A percentile compares a stretch with the other conserved stretches of the same genome.
Conservation (phyloP, 176 grass and related monocot genomes). For the Canna indica region DNA sequence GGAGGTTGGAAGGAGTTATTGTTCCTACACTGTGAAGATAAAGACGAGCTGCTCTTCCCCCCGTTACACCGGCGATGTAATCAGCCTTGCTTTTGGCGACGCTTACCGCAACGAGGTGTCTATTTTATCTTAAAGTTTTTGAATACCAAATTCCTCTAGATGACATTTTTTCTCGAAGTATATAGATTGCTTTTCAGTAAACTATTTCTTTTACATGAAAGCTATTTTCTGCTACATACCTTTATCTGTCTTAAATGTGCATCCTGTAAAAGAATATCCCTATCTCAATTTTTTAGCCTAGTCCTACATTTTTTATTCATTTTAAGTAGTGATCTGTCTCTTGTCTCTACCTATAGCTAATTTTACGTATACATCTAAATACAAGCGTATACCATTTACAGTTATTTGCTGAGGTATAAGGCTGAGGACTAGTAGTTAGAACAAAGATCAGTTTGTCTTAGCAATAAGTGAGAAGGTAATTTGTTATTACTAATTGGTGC, state of each 20-base stretch:
- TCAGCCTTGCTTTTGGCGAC: constrained; percentile 75
- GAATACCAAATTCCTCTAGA: background rate
- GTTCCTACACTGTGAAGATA: constrained; percentile 65
- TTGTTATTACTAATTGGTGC: background rate
- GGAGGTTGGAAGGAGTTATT: constrained; percentile 6
- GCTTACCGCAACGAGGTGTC: constrained; percentile 53
- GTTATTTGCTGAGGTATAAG: no score
- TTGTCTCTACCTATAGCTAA: no score
- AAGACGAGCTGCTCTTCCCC: constrained; percentile 78
- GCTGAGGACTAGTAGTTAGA: no score
- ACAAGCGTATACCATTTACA: no score
- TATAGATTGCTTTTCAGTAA: background rate
- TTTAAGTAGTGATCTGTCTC: no score
- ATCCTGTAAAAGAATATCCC: no score
- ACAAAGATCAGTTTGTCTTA: no score
- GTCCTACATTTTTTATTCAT: no score
- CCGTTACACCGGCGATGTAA: constrained; percentile 29
- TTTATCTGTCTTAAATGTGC: background rate
- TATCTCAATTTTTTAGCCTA: no score
- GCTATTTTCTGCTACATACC: background rate
- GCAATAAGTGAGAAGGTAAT: background rate
- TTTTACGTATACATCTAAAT: no score
- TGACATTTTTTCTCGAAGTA: background rate
- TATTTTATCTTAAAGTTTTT: background rate
- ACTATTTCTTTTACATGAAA: background rate